Conservation (phyloP, 2,329 filamentous ascomycete genomes). For the Drechslerella stenobrocha region DNA sequence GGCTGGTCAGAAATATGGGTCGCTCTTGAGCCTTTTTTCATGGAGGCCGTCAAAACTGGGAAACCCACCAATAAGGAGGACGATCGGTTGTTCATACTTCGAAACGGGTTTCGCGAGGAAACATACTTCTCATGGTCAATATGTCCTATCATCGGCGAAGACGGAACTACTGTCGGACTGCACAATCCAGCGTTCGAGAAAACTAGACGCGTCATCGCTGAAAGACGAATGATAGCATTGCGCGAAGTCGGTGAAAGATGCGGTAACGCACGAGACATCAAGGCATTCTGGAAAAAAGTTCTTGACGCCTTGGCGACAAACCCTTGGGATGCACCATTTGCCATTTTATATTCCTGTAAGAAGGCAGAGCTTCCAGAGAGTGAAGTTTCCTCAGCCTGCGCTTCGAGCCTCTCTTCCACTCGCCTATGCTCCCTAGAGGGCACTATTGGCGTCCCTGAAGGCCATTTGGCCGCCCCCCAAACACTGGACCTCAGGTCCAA, state of each 20-base stretch:
- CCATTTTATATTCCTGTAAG: slow-evolving; percentile 50
- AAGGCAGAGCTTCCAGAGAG: slow-evolving; percentile 68
- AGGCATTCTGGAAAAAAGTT: slow-evolving; percentile 50
- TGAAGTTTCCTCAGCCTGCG: slow-evolving; percentile 72
- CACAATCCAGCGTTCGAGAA: slow-evolving; percentile 52
- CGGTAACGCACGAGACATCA: slow-evolving; percentile 59
- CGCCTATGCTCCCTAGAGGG: slow-evolving; percentile 72
- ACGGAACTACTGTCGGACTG: slow-evolving; percentile 50
- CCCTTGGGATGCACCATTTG: slow-evolving; percentile 50
- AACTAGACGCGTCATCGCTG: slow-evolving; percentile 50
- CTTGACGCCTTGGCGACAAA: slow-evolving; percentile 51
- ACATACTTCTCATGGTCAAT: slow-evolving; percentile 52
- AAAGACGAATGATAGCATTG: slow-evolving; percentile 51
- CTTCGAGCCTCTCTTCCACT: slow-evolving; percentile 65
- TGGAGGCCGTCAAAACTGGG: slow-evolving; percentile 68
- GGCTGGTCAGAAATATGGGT: slow-evolving; percentile 77
- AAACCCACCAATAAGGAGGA: slow-evolving; percentile 82
- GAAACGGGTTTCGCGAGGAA: slow-evolving; percentile 60
- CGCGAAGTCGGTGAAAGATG: slow-evolving; percentile 56
- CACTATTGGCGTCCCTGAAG: slow-evolving; percentile 68
- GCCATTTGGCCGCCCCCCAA: slow-evolving; percentile 65
- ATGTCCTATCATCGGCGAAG: slow-evolving; percentile 50
- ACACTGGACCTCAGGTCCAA: slow-evolving; percentile 71
- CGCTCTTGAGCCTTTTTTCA: slow-evolving; percentile 69
- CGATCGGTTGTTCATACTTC: slow-evolving; percentile 72